phyloP scores from a whole-genome alignment of 2,329 filamentous ascomycete species.

The Mycocentrospora acerina region DNA sequence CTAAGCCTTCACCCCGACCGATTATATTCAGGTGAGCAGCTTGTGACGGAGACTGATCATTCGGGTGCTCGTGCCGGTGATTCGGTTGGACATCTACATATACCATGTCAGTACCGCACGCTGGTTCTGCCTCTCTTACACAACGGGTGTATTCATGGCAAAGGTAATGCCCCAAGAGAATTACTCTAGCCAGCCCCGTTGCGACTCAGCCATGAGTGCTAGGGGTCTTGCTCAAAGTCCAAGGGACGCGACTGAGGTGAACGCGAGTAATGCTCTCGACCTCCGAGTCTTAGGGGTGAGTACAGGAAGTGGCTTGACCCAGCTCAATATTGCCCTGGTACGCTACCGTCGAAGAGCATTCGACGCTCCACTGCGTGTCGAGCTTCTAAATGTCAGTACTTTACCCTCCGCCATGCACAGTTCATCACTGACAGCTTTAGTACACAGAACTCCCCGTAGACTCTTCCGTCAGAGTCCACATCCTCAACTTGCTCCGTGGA shows the following conservation, averaged over 20 bases:
- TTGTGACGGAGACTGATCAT: not conserved
- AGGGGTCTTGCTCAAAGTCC: slow-evolving; percentile 1
- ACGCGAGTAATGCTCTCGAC: slow-evolving; percentile 40
- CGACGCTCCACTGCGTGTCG: slow-evolving; percentile 56
- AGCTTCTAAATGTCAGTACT: slow-evolving; percentile 46
- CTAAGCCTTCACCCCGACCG: not conserved
- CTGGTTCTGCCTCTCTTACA: not conserved
- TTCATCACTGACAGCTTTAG: slow-evolving; percentile 22
- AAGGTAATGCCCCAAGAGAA: slow-evolving; percentile 7
- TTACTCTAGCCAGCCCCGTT: slow-evolving; percentile 9
- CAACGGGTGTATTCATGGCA: slow-evolving; percentile 3
- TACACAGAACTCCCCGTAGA: slow-evolving; percentile 60
- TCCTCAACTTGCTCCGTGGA: slow-evolving; percentile 60
- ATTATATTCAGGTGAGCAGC: not conserved
- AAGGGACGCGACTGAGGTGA: not conserved
- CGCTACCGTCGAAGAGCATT: slow-evolving; percentile 57
- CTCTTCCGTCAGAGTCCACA: slow-evolving; percentile 55
- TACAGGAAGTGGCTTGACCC: slow-evolving; percentile 56
- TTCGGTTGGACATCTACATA: too few species aligned
- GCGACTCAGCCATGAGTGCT: slow-evolving; percentile 15
- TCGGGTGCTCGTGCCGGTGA: not conserved
- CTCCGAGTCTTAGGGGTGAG: slow-evolving; percentile 58
- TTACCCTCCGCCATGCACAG: not conserved
- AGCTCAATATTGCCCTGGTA: slow-evolving; percentile 61
- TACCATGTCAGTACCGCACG: not conserved